Evolutionary conservation across 345 rosid genomes (phyloP).

Genomic region (Pistacia integerrima): DNA sequence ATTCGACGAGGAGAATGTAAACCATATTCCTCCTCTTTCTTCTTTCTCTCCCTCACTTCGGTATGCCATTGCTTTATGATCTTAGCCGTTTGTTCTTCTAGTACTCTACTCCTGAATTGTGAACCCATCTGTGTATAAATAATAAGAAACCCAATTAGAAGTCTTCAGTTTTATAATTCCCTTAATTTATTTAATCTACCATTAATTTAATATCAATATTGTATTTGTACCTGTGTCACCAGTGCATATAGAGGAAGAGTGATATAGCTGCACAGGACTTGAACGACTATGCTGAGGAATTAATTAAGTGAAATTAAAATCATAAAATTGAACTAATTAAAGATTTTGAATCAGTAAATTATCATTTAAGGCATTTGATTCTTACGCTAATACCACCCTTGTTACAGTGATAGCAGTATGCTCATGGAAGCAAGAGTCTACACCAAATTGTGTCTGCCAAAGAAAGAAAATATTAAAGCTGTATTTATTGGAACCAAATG

Average conservation of each 20-base stretch:
- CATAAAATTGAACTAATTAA: neutral
- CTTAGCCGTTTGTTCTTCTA: conserved; percentile 33
- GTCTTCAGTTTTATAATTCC: neutral
- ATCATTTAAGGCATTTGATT: neutral
- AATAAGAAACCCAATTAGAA: neutral
- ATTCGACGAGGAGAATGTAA: conserved; percentile 6
- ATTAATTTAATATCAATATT: neutral
- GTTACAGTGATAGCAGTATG: neutral
- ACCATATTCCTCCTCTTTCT: conserved; percentile 18
- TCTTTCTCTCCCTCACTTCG: conserved; percentile 35
- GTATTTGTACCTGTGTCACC: neutral
- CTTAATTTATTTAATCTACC: too few species aligned
- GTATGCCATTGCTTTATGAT: conserved; percentile 39
- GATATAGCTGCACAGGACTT: neutral
- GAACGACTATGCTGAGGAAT: neutral
- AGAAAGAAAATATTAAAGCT: neutral
- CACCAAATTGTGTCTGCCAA: neutral
- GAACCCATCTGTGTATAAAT: conserved; percentile 43
- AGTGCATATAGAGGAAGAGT: neutral
- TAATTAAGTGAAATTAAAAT: neutral
- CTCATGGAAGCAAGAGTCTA: neutral
- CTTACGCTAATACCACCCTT: neutral
- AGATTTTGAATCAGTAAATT: too few species aligned
- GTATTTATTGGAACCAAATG: too few species aligned
- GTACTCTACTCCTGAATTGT: conserved; percentile 30